These are phyloP conservation scores for Sporothrix mexicana DNA, from an alignment of 2,329 filamentous ascomycete species.

Conservation along the genomic window DNA sequence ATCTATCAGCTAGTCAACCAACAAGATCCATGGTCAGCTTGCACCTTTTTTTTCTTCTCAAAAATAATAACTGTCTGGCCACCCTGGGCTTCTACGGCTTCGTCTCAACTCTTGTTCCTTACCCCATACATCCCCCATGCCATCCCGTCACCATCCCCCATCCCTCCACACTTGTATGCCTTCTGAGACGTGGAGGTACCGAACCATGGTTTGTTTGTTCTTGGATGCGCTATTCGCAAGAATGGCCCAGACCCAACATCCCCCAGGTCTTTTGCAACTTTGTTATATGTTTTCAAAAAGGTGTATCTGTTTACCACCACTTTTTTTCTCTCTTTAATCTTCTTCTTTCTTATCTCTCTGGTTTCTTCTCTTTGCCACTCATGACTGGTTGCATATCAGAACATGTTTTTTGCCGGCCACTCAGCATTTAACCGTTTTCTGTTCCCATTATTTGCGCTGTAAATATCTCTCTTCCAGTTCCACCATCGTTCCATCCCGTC, in stretches of 20 bases:
- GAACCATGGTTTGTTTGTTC: slow-evolving; percentile 8
- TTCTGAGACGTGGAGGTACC: slow-evolving; percentile 25
- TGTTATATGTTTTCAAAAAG: background rate
- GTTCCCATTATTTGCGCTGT: background rate
- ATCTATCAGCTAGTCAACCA: too few relatives aligned
- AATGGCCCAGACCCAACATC: background rate
- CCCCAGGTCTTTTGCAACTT: background rate
- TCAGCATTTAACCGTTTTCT: slow-evolving; percentile 7
- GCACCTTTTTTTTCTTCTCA: background rate
- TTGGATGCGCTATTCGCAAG: slow-evolving; percentile 16
- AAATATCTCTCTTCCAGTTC: background rate
- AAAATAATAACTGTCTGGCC: background rate
- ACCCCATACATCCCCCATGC: background rate
- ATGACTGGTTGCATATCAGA: background rate
- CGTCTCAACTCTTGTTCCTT: slow-evolving; percentile 2
- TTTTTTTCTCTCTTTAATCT: background rate
- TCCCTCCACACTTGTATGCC: slow-evolving; percentile 7
- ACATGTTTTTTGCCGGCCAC: slow-evolving; percentile 7
- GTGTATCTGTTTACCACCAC: background rate
- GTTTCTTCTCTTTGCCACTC: background rate
- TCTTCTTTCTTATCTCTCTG: background rate
- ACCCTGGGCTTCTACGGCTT: background rate
- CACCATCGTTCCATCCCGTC: slow-evolving; percentile 19
- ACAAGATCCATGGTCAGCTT: background rate
- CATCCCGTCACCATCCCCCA: background rate